Base-by-base conservation (phyloP, 495 filamentous ascomycete species). In the Thozetella sp. region DNA sequence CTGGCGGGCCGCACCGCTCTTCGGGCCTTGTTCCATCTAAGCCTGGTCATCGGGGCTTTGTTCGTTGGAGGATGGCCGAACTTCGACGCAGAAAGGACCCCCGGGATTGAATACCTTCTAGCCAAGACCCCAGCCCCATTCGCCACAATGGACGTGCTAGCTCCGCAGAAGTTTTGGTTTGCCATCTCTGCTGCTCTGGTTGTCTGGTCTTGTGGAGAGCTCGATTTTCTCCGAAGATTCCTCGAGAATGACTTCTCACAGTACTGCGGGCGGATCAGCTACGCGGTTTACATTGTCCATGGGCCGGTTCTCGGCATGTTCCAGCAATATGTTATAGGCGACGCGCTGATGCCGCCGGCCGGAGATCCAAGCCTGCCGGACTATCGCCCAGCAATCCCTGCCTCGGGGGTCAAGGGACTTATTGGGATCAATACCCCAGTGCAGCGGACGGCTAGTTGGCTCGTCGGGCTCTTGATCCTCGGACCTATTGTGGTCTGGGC, bases 261-360 rank as follows among this genome's bases (percentile, higher is more conserved):
- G 63, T 89, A 89, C 63, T 77, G 86, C 15, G 87, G 86, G 40
- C 78, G 82, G 23, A 83, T 88, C 63, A 86, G 83, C 27, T 88
- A 80, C 60, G 79, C 83, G 10, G 77, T 88, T 30, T 88, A 88
- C 54, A 82, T 88, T 56, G 78, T 83, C 25, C 86, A 88, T 54
- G 85, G 84, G 1, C 81, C 83, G 12, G 79, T 86, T 20, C 73
- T 86, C 1, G 76, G 76, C 53, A 72, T 78, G 0, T 72, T 83
- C 53, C 80, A 81, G 30, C 79, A 77, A 54, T 64, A 69, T 0
- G 65, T 86, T 52, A 74, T 86, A 10, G 74, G 74, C 3, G 34
- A 45, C 22, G 25, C 60, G 6, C 56, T 51, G 24, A 45, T 57
- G 11, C 58, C 73, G 1, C 61, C 63, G 22, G 40, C 25, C 3